Evolutionary conservation across 768 basidiomycete genomes (phyloP), one percentile per base, ranked within the genome.

Genomic region (Mrakia frigida): DNA sequence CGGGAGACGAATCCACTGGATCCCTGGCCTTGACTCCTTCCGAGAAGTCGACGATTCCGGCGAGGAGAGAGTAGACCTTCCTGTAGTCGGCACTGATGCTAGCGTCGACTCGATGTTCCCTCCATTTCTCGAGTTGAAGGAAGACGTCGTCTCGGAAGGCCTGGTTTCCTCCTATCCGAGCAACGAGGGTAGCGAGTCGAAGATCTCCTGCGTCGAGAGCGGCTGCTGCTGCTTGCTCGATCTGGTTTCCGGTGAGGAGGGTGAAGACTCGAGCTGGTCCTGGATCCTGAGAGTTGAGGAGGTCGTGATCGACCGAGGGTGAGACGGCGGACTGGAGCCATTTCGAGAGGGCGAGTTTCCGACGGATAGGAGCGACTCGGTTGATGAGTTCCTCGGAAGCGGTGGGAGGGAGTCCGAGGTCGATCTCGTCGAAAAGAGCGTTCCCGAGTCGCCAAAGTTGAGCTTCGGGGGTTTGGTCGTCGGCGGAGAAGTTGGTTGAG

Each of bases 381-480:
- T 89, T 87, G 33, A 88, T 87, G 56, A 91, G 76, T 74, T 91
- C 89, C 11, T 87, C 87, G 3, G 88, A 86, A 59, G 89, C 86
- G 10, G 86, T 84, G 31, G 84, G 84, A 31, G 85, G 86, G 0
- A 95, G 84, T 23, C 85, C 85, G 41, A 92, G 87, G 78, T 91
- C 87, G 68, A 96, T 87, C 28, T 88, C 87, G 83, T 98, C 97
- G 81, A 98, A 99, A 0, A 99, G 85, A 0, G 92, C 92, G 28
- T 87, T 87, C 3, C 92, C 94, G 0, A 98, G 88, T n/a, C 91
- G 90, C 85, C 94, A 98, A 52, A 98, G 83, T 11, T 87, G 87
- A 0, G 93, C 91, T 80, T 93, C 91, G 79, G 88, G 88, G 0
- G 91, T 88, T 10, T 86, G 85, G 79, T 96, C 92, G 33, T 88